phyloP scores from a whole-genome alignment of 2,329 filamentous ascomycete species.

The Colletotrichum euphorbiae region DNA sequence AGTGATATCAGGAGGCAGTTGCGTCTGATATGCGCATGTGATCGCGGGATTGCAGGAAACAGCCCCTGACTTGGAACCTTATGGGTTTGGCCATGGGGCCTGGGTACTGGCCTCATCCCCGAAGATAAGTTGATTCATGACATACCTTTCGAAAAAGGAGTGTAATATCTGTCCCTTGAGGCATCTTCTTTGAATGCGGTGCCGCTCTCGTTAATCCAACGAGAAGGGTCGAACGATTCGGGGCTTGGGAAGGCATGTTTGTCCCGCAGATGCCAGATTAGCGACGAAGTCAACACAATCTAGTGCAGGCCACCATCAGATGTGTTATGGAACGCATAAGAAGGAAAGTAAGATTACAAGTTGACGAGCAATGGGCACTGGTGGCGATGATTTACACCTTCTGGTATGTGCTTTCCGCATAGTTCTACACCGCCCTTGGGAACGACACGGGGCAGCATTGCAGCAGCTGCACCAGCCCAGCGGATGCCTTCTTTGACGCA shows the following conservation, averaged over 20 bases:
- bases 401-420: constrained; percentile 42
- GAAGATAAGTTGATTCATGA: no score
- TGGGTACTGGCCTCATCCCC: no score
- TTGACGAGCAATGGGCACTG: background rate
- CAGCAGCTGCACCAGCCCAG: constrained; percentile 45
- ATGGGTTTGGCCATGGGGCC: no score
- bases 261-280: constrained; percentile 47
- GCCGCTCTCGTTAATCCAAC: constrained; percentile 42
- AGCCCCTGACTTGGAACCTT: no score
- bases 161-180: constrained; percentile 45
- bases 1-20: no score
- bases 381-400: constrained; percentile 37
- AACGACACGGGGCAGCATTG: constrained; percentile 45
- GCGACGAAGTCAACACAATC: constrained; percentile 46
- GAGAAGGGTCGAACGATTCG: constrained; percentile 43
- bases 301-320: constrained; percentile 9
- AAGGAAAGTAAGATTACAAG: background rate
- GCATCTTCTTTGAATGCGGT: constrained; percentile 30
- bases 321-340: background rate
- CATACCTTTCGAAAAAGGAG: constrained; percentile 46
- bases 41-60: no score
- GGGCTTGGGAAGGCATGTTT: constrained; percentile 44
- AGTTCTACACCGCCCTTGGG: constrained; percentile 43
- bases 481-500: constrained; percentile 46
- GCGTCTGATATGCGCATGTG: no score